phyloP scores from a whole-genome alignment of 73 alveolate species.

The Stentor roeselii region DNA sequence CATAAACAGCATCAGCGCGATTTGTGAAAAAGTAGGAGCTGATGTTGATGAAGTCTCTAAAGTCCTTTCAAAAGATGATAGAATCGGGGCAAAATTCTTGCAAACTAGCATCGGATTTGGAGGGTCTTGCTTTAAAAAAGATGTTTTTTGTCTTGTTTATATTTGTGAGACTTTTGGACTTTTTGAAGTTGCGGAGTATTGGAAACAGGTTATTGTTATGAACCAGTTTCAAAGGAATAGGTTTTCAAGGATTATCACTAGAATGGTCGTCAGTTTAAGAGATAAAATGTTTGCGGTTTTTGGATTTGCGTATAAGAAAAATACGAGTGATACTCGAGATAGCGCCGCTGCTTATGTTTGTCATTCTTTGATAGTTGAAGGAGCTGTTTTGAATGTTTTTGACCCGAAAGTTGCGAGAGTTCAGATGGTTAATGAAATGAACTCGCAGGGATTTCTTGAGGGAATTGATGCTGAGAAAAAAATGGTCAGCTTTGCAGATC shows the following conservation, averaged over 20 bases:
- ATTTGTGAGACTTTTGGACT: conserved; percentile 68
- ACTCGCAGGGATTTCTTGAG: conserved; percentile 53
- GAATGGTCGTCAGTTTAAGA: conserved; percentile 37
- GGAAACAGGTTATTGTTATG: conserved; percentile 81
- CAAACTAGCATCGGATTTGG: conserved; percentile 94
- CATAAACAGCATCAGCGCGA: conserved; percentile 90
- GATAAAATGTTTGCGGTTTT: conserved; percentile 52
- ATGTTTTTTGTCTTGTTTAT: conserved; percentile 68
- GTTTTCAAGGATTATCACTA: conserved; percentile 38
- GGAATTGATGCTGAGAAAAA: not conserved
- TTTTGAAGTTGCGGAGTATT: conserved; percentile 69
- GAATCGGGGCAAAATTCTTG: conserved; percentile 88
- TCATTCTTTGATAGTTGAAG: conserved; percentile 33
- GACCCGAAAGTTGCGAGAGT: conserved; percentile 67
- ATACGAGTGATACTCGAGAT: conserved; percentile 75
- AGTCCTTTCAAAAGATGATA: conserved; percentile 62
- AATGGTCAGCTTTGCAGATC: not conserved
- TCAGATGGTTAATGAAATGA: conserved; percentile 63
- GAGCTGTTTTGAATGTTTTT: conserved; percentile 53
- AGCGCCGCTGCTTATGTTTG: conserved; percentile 55
- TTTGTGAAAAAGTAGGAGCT: conserved; percentile 94
- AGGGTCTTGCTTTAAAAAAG: conserved; percentile 97
- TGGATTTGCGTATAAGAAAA: conserved; percentile 79
- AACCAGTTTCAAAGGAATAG: conserved; percentile 69
- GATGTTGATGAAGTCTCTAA: conserved; percentile 74